Evolutionary conservation across 176 grass and related monocot genomes (phyloP), one percentile per base, ranked within the genome.

Genomic region (Musa schizocarpa): DNA sequence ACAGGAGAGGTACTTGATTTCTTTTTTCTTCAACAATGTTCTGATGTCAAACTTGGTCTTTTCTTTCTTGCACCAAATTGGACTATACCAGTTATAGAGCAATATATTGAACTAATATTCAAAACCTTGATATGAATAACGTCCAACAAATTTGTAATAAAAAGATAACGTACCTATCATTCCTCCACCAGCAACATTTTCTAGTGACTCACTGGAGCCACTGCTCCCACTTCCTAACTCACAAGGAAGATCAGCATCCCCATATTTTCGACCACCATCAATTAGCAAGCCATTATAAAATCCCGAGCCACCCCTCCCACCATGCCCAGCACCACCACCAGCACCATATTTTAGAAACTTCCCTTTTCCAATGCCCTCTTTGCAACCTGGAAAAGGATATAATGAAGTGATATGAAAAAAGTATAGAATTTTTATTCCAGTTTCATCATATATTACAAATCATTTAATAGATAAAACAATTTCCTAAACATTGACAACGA

Each of bases 221-320:
- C 86, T 80, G 75, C 82, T 93, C 53, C 95, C 95, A 82, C 95
- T 98, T 73, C 95, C 95, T 78, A 94, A 87, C 82, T 98, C 95
- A 78, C 95, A 98, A 61, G 95, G 95, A 80, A 98, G 95, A 85
- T 94, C 85, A 65, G 90, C 77, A 85, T 87, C 83, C 59, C 90
- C 95, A 76, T 98, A 98, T 73, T 25, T 52, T 79, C 51, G 68
- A 61, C 95, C 95, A 63, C 95, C 95, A 52, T 84, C 81, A 83
- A 89, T 86, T 74, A 1, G 79, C 81, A 89, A 75, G 63, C 88
- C 95, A 76, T 98, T 91, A 69, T 94, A 98, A 87, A 89, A 84
- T 54, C 95, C 95, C 55, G 65, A 51, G 5, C 95, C 95, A 69
- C 90, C 95, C 70, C 34, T 83, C 23, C 95, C 95, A 74, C 95